Evolutionary conservation across 495 filamentous ascomycete genomes (phyloP), one percentile per base, ranked within the genome.

Genomic region (Lindgomyces ingoldianus): DNA sequence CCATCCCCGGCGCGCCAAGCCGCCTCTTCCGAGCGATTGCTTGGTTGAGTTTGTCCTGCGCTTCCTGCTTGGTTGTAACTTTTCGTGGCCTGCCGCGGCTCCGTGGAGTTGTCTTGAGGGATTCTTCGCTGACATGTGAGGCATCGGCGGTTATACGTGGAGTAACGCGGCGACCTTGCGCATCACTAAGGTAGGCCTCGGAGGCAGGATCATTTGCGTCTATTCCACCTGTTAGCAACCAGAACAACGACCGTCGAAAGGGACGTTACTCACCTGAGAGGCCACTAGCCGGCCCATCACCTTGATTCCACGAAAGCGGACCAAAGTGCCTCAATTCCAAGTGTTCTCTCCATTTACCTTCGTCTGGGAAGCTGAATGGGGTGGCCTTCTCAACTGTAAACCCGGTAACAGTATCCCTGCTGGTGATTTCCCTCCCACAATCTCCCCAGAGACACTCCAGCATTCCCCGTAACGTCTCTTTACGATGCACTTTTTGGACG

Each of bases 201-300:
- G 74, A 39, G 14, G 33, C 33, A 39, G 33, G 73, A 25, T 72
- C 68, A 27, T 70, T 41, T n/a, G 62, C 61, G 52, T 72, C 72
- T 68, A 50, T 14, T 57, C 8, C 21, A 49, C 24, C 6, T 9
- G 22, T 63, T 56, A 63, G 58, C 19, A 29, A 26, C 11, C 4
- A 26, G 29, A 53, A 52, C 26, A 59, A 41, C 0, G 56, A 19
- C 16, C 12, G 45, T 29, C 9, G 44, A 59, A 54, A 3, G 1
- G 25, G 2, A 18, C 27, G 1, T 56, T 36, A 64, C 74, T 71
- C 44, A 77, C 75, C 74, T 39, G 70, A 72, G 2, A 75, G 65
- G 52, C 76, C 75, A 18, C 77, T 78, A 46, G 74, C 75, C 39
- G 84, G 83, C 36, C 89, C 89, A 72, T 91, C 87, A 16, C 89